Evolutionary conservation across 441 rosid genomes (phyloP).

Genomic region (Raphanus hybrid): DNA sequence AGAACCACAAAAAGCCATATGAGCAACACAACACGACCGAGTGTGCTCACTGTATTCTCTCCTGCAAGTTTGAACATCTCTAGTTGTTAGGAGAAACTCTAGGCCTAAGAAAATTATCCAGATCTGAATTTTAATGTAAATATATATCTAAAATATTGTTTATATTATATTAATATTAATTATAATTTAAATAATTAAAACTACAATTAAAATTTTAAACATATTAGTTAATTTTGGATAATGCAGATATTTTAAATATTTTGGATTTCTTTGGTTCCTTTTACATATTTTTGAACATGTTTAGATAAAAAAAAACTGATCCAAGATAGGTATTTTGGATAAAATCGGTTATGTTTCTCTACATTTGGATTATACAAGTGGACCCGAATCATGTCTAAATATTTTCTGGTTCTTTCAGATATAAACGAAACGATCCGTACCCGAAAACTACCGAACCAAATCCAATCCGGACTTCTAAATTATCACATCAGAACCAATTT

Average conservation of each 20-base stretch:
- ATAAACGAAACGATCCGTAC: not conserved
- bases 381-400: not conserved
- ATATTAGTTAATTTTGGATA: not conserved
- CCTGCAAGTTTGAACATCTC: conserved; percentile 55
- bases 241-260: not conserved
- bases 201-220: not conserved
- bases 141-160: not conserved
- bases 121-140: not conserved
- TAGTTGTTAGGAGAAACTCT: conserved; percentile 12
- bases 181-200: not conserved
- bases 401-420: not conserved
- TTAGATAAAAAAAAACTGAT: too few species aligned
- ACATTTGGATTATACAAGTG: not conserved
- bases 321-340: not conserved
- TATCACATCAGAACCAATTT: not conserved
- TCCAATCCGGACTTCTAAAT: too few species aligned
- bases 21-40: conserved; percentile 77
- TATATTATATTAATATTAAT: not conserved
- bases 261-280: too few species aligned
- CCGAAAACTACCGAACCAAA: not conserved
- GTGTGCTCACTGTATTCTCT: conserved; percentile 87
- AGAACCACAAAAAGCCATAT: conserved; percentile 95
- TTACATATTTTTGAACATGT: not conserved
- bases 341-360: not conserved
- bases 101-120: not conserved